These are phyloP conservation scores for Tetracladium setigerum DNA, from an alignment of 495 filamentous ascomycete species.

Conservation along the genomic window DNA sequence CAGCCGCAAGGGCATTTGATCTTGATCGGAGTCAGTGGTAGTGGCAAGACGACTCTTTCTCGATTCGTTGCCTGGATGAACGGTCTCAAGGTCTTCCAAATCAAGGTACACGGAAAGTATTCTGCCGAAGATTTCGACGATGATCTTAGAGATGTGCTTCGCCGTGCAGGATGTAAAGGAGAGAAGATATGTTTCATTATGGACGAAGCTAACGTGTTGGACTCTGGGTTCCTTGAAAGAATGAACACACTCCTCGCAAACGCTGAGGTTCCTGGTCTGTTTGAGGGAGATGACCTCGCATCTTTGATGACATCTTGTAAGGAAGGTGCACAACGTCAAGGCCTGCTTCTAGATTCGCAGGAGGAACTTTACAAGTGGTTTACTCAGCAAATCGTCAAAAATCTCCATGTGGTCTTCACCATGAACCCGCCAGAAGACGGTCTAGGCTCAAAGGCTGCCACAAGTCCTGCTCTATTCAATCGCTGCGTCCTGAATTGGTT, in stretches of 20 bases:
- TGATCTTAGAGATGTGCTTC: slow-evolving; percentile 86
- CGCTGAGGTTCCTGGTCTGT: slow-evolving; percentile 94
- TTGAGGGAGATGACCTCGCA: slow-evolving; percentile 94
- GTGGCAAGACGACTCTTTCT: slow-evolving; percentile 95
- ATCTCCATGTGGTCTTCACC: slow-evolving; percentile 97
- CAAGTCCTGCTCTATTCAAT: slow-evolving; percentile 96
- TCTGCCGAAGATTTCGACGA: slow-evolving; percentile 98
- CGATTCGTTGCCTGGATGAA: slow-evolving; percentile 99
- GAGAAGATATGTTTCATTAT: slow-evolving; percentile 99
- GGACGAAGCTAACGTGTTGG: slow-evolving; percentile 97
- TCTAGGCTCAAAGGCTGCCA: slow-evolving; percentile 89
- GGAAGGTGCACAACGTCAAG: slow-evolving; percentile 95
- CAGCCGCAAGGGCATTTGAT: slow-evolving; percentile 98
- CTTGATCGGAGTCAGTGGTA: slow-evolving; percentile 94
- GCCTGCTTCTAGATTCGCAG: slow-evolving; percentile 87
- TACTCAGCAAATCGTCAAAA: slow-evolving; percentile 97
- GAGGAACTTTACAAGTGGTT: slow-evolving; percentile 99
- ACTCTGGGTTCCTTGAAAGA: slow-evolving; percentile 95
- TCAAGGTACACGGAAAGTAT: slow-evolving; percentile 98
- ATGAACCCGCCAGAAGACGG: slow-evolving; percentile 99
- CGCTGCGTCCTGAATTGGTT: slow-evolving; percentile 99
- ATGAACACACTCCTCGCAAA: slow-evolving; percentile 99
- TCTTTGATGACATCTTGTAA: slow-evolving; percentile 98
- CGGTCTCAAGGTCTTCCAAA: slow-evolving; percentile 95
- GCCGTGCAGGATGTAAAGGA: slow-evolving; percentile 90